Conservation (phyloP, 805 yeast genomes). For the Lipomyces anomalus region DNA sequence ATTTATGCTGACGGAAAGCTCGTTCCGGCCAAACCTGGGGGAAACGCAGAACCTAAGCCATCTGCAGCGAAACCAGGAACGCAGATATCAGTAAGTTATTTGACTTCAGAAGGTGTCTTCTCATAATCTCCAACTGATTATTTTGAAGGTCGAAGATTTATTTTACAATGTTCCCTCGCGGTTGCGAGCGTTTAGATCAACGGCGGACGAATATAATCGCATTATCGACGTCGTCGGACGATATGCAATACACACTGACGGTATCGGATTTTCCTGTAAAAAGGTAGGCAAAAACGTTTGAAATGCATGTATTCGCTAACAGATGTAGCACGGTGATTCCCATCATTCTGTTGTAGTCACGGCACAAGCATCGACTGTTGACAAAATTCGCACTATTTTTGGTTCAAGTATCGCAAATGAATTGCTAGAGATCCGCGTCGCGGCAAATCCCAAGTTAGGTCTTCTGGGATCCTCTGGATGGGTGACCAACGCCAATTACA, state of each 20-base stretch:
- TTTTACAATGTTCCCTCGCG: slow-evolving; percentile 86
- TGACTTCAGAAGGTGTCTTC: too few species aligned
- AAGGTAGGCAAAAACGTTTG: slow-evolving; percentile 31
- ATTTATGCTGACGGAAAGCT: slow-evolving; percentile 64
- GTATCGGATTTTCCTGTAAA: slow-evolving; percentile 73
- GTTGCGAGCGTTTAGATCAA: slow-evolving; percentile 55
- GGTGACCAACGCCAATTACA: slow-evolving; percentile 66
- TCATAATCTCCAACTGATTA: not conserved
- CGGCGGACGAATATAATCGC: slow-evolving; percentile 67
- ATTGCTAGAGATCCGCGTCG: slow-evolving; percentile 45
- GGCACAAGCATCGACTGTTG: slow-evolving; percentile 46
- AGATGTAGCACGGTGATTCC: slow-evolving; percentile 55
- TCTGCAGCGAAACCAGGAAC: slow-evolving; percentile 88
- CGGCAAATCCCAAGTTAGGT: slow-evolving; percentile 41
- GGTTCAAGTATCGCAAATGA: slow-evolving; percentile 67
- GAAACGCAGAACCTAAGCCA: slow-evolving; percentile 51
- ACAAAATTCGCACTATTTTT: slow-evolving; percentile 66
- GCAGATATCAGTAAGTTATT: slow-evolving; percentile 42
- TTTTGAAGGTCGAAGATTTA: slow-evolving; percentile 62
- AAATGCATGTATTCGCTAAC: not conserved
- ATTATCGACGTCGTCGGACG: slow-evolving; percentile 78
- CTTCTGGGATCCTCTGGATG: slow-evolving; percentile 51
- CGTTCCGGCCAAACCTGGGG: slow-evolving; percentile 39
- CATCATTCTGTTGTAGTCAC: slow-evolving; percentile 60
- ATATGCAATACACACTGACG: slow-evolving; percentile 68